phyloP scores from a whole-genome alignment of 1,139 yeast genomes.

The Casaregolazyma suthepensis region DNA sequence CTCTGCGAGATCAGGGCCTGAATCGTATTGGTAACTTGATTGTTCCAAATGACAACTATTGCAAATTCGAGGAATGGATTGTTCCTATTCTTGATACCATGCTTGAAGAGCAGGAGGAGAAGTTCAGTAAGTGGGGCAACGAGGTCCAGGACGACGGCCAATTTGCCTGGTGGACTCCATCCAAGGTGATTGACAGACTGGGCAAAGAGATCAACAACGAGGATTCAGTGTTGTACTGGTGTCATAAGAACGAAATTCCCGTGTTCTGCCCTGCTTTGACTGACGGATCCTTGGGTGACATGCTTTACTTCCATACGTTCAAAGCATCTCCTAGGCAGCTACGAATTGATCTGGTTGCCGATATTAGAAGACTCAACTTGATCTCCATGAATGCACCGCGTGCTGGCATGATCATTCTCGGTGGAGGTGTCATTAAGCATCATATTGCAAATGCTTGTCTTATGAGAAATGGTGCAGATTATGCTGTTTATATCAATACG shows the following conservation, averaged over 20 bases:
- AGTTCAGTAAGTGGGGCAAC: constrained; percentile 42
- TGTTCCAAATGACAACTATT: constrained; percentile 96
- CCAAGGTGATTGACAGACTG: constrained; percentile 80
- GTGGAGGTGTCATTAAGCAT: constrained; percentile 95
- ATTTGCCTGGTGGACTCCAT: constrained; percentile 77
- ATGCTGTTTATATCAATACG: constrained; percentile 93
- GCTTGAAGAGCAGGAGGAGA: constrained; percentile 81
- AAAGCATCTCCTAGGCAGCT: constrained; percentile 86
- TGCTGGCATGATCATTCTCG: constrained; percentile 94
- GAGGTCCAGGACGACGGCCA: constrained; percentile 54
- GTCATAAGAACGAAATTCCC: constrained; percentile 92
- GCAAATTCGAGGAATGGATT: constrained; percentile 97
- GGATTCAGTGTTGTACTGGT: constrained; percentile 94
- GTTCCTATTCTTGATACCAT: constrained; percentile 84
- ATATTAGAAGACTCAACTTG: constrained; percentile 82
- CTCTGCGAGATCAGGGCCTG: constrained; percentile 88
- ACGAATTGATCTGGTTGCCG: constrained; percentile 87
- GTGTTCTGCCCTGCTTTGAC: constrained; percentile 96
- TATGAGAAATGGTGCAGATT: constrained; percentile 99
- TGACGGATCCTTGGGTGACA: constrained; percentile 97
- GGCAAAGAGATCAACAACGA: constrained; percentile 96
- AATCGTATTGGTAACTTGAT: constrained; percentile 94
- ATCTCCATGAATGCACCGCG: constrained; percentile 92
- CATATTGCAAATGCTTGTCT: constrained; percentile 96
- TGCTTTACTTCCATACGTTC: constrained; percentile 97